Evolutionary conservation across 2,329 filamentous ascomycete genomes (phyloP).

Genomic region (Alternaria sp.): DNA sequence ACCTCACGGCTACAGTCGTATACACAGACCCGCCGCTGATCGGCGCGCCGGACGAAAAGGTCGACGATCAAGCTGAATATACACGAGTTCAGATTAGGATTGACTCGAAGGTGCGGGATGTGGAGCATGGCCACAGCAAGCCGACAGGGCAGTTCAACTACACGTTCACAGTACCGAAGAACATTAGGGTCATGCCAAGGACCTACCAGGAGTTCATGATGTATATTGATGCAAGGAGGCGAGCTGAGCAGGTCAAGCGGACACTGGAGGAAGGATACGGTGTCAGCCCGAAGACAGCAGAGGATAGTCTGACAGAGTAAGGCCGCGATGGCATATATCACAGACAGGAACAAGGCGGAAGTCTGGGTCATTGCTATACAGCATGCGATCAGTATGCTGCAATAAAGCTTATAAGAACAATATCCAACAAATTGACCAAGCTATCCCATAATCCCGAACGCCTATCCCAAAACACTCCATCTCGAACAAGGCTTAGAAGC

Average conservation of each 20-base stretch:
- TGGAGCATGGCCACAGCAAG: constrained; percentile 71
- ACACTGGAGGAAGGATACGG: constrained; percentile 38
- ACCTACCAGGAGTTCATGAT: constrained; percentile 70
- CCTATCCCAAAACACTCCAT: background rate
- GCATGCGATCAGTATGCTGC: background rate
- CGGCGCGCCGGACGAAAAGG: constrained; percentile 44
- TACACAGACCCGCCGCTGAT: constrained; percentile 70
- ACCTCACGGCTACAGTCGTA: constrained; percentile 73
- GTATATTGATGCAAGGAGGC: constrained; percentile 66
- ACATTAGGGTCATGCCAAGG: constrained; percentile 70
- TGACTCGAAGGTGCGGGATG: constrained; percentile 73
- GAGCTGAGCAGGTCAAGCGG: constrained; percentile 58
- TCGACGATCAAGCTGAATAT: constrained; percentile 50
- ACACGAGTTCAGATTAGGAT: constrained; percentile 74
- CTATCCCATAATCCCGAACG: background rate
- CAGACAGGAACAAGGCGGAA: background rate
- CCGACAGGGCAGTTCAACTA: constrained; percentile 79
- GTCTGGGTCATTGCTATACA: background rate
- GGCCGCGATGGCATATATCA: background rate
- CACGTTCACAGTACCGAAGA: constrained; percentile 69
- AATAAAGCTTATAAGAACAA: background rate
- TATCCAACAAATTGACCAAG: background rate
- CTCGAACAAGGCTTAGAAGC: background rate
- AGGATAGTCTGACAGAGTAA: constrained; percentile 48
- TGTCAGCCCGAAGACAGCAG: constrained; percentile 38